Percentiles rank a stretch among this genome's conserved stretches.
Conservation (phyloP, 1,139 yeast species). For the Suhomyces yuchorum region DNA sequence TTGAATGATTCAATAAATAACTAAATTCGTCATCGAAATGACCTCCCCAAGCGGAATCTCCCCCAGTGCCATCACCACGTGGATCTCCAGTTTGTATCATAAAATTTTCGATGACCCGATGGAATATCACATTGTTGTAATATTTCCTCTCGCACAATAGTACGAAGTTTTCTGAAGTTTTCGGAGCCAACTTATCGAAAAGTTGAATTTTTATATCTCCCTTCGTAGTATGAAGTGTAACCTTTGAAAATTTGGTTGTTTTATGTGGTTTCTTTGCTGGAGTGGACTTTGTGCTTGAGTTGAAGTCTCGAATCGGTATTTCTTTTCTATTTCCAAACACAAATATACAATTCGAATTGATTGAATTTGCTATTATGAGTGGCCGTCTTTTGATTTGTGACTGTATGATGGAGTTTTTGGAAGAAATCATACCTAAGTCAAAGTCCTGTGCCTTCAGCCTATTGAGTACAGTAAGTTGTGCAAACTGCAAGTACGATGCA, state of each 20-base stretch:
- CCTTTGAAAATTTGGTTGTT: constrained; percentile 14
- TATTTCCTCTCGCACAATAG: constrained; percentile 38
- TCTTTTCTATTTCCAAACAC: constrained; percentile 29
- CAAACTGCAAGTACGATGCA: constrained; percentile 25
- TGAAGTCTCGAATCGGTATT: constrained; percentile 19
- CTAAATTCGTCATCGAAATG: constrained; percentile 47
- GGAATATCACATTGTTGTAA: constrained; percentile 46
- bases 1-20: constrained; percentile 36
- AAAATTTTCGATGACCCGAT: constrained; percentile 48
- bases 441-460: constrained; percentile 19
- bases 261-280: not conserved
- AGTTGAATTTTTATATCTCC: constrained; percentile 48
- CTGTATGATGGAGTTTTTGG: constrained; percentile 38
- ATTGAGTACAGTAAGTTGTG: constrained; percentile 18
- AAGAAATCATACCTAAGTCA: constrained; percentile 37
- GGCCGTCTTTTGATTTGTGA: constrained; percentile 35
- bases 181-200: constrained; percentile 40
- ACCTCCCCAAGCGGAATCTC: constrained; percentile 48
- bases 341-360: constrained; percentile 31
- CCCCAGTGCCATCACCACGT: constrained; percentile 52
- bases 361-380: constrained; percentile 36
- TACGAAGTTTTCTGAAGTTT: constrained; percentile 48
- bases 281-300: constrained; percentile 15
- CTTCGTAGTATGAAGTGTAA: constrained; percentile 43
- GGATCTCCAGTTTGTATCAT: constrained; percentile 61